Evolutionary conservation across 2,329 filamentous ascomycete genomes (phyloP).

Genomic region (Fusarium piperis): DNA sequence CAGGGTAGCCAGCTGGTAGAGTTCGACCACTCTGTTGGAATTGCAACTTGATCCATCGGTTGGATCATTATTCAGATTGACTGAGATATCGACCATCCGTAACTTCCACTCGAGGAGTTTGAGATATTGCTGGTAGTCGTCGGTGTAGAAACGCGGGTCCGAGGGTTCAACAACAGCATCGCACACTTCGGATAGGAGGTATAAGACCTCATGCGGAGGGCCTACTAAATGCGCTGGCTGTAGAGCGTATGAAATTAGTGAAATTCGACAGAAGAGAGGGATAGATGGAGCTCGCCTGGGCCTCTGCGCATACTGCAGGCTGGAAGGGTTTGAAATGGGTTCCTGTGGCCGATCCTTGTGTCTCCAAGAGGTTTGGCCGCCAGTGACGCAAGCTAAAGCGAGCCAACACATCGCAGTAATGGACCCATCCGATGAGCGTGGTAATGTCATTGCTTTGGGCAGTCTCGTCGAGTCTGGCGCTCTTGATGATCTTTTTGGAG

Average conservation of each 20-base stretch:
- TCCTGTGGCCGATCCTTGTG: not conserved
- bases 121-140: constrained; percentile 1
- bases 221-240: not conserved
- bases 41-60: rapidly evolving
- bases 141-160: not conserved
- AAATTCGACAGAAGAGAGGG: not conserved
- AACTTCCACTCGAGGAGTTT: constrained; percentile 13
- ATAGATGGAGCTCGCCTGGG: not conserved
- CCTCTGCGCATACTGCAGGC: constrained; percentile 10
- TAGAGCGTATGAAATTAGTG: rapidly evolving
- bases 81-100: not conserved
- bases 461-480: constrained; percentile 3
- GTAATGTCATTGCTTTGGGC: not conserved
- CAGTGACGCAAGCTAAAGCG: constrained; percentile 34
- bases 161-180: not conserved
- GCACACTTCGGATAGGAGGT: constrained; percentile 25
- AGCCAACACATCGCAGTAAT: constrained; percentile 23
- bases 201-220: constrained; percentile 13
- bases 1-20: constrained; percentile 42
- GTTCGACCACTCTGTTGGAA: constrained; percentile 13
- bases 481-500: constrained; percentile 21
- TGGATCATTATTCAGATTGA: rapidly evolving
- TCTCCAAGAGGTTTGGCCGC: constrained; percentile 6
- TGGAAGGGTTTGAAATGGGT: constrained; percentile 1
- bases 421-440: constrained; percentile 27